phyloP scores from a whole-genome alignment of 805 yeast species.

The Yamadazyma akitaensis region DNA sequence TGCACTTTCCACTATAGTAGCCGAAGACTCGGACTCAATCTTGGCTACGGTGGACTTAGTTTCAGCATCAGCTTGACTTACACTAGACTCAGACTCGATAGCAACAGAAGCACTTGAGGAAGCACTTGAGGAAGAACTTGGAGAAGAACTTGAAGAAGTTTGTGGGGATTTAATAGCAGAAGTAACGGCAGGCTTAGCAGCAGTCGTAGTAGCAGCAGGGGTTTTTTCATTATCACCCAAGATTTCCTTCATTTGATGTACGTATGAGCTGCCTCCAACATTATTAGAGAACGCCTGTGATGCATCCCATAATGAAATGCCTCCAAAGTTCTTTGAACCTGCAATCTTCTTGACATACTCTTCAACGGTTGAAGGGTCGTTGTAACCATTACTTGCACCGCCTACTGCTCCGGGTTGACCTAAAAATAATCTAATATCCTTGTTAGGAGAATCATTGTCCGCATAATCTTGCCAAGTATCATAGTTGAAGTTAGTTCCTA shows the following conservation, averaged over 20 bases:
- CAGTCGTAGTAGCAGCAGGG: conserved; percentile 2
- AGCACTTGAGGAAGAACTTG: too few species aligned
- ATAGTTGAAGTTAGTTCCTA: conserved; percentile 31
- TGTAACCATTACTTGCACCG: conserved; percentile 37
- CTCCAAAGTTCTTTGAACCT: conserved; percentile 45
- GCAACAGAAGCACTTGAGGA: too few species aligned
- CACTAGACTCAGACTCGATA: too few species aligned
- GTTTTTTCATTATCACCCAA: conserved; percentile 16
- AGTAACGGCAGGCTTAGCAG: background rate
- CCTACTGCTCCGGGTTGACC: conserved; percentile 33
- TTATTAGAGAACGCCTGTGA: conserved; percentile 43
- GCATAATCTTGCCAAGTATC: conserved; percentile 35
- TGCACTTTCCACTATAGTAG: background rate
- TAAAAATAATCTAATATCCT: conserved; percentile 28
- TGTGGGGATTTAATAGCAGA: background rate
- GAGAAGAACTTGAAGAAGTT: background rate
- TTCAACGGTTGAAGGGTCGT: conserved; percentile 18
- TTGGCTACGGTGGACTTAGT: too few species aligned
- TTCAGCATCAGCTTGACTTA: too few species aligned
- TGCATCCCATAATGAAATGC: conserved; percentile 86
- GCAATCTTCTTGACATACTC: conserved; percentile 17
- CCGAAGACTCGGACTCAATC: background rate
- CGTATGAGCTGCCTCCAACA: conserved; percentile 20
- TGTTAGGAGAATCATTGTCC: conserved; percentile 26
- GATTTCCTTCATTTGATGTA: conserved; percentile 40